Evolutionary conservation across 2,329 filamentous ascomycete species (phyloP), one percentile per base, ranked within the genome.

Genomic region (Aspergillus ruber): DNA sequence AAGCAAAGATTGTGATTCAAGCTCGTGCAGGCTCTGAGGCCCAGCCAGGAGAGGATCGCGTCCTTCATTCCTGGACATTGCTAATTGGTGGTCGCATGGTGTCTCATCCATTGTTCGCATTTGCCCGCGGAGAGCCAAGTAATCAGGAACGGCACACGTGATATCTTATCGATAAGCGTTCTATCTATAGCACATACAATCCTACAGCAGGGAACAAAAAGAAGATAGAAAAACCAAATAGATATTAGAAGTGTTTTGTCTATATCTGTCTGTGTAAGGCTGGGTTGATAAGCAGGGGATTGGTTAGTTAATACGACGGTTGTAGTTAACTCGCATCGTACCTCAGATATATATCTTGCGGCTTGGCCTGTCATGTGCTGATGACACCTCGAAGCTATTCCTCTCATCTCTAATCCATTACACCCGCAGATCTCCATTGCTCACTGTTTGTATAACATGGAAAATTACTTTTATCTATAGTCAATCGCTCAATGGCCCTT

Each of bases 51-150:
- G 60, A 60, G 57, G 58, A 58, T 61, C 53, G 44, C 55, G 55
- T 60, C 55, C 60, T 57, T 71, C 67, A 65, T 67, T 67, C 59
- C 59, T 60, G 56, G 64, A 63, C 69, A 72, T 72, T 57, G 63
- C 68, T 69, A 62, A 62, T 54, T 55, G 43, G 46, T 47, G 41
- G 20, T 32, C 29, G 9, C 15, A 33, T 15, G 47, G 49, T 41
- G 25, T 42, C 17, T 42, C 25, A 20, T 39, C 12, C 36, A 36
- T 36, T 39, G 36, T 39, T 18, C 17, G 36, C 25, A 29, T 29
- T 29, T 29, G 36, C n/a, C 46, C 57, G 49, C 53, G 53, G 53
- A 50, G 58, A 56, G 61, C 53, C 58, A 58, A 50, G 41, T 51
- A 53, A 50, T 49, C 48, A 53, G 13, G 18, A 27, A 25, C 13